Evolutionary conservation across 2,329 filamentous ascomycete species (phyloP).

Genomic region (Annulohypoxylon truncatum): DNA sequence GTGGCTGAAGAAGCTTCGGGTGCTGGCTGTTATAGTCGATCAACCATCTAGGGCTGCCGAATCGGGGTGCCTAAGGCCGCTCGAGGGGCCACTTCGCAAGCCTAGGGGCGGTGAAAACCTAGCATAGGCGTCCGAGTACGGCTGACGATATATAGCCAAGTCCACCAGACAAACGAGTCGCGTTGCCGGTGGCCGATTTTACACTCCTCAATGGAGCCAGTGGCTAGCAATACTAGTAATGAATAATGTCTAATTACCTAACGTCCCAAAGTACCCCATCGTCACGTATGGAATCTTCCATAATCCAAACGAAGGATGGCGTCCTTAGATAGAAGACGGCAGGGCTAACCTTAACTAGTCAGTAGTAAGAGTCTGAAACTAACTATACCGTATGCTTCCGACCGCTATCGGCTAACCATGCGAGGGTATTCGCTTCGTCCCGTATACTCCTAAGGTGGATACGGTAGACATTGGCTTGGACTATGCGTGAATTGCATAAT

Average conservation of each 20-base stretch:
- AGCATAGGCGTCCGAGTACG: conserved; percentile 29
- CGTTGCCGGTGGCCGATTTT: conserved; percentile 12
- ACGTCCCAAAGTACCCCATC: conserved; percentile 15
- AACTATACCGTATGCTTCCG: conserved; percentile 12
- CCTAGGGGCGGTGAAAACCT: conserved; percentile 29
- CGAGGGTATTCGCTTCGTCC: conserved; percentile 15
- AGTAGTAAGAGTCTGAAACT: conserved; percentile 22
- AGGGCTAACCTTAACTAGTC: conserved; percentile 23
- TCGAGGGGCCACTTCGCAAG: conserved; percentile 21
- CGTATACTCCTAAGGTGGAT: conserved; percentile 26
- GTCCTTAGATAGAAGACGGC: conserved; percentile 4
- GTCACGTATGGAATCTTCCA: conserved; percentile 14
- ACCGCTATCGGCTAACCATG: conserved; percentile 33
- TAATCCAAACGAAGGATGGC: conserved; percentile 3
- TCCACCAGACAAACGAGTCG: conserved; percentile 22
- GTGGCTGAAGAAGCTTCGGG: conserved; percentile 29
- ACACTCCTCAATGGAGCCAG: conserved; percentile 9
- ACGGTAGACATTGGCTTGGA: conserved; percentile 15
- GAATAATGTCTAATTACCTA: conserved; percentile 19
- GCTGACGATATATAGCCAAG: conserved; percentile 28
- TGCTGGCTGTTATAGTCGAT: conserved; percentile 24
- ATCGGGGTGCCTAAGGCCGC: conserved; percentile 15
- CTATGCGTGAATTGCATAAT: conserved; percentile 34
- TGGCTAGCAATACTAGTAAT: conserved; percentile 17
- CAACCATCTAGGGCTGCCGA: conserved; percentile 16